Percentiles rank a stretch among this genome's conserved stretches.
Evolutionary conservation across 2,329 filamentous ascomycete species (phyloP).

Genomic region (Colletotrichum liriopes): DNA sequence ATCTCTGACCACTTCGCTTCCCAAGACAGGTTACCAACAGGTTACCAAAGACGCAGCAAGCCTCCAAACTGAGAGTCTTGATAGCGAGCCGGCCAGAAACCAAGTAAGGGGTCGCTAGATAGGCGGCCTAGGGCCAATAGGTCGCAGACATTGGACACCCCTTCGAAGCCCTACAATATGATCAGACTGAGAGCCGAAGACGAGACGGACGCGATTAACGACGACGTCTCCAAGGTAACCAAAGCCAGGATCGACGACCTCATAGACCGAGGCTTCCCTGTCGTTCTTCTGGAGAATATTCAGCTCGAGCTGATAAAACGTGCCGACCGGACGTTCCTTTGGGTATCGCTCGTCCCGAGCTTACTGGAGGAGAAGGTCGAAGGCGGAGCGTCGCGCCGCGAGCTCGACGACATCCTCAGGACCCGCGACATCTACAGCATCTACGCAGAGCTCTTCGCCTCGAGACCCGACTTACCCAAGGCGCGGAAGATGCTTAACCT

Average conservation of each 20-base stretch:
- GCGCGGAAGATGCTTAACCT: slow-evolving; percentile 43
- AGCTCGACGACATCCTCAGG: slow-evolving; percentile 40
- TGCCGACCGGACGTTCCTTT: slow-evolving; percentile 46
- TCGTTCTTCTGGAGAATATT: slow-evolving; percentile 34
- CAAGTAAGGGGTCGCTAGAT: not conserved
- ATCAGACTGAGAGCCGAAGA: not conserved
- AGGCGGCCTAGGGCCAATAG: not conserved
- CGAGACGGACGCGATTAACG: not conserved
- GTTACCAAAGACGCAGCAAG: not conserved
- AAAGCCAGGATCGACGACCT: slow-evolving; percentile 31
- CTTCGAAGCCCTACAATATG: not conserved
- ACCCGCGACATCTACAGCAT: slow-evolving; percentile 41
- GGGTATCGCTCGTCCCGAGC: slow-evolving; percentile 44
- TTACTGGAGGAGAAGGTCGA: slow-evolving; percentile 39
- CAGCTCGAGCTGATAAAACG: slow-evolving; percentile 33
- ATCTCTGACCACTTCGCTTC: not conserved
- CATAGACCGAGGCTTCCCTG: slow-evolving; percentile 31
- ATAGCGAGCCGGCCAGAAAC: not conserved
- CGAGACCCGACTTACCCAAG: slow-evolving; percentile 21
- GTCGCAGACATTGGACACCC: not conserved
- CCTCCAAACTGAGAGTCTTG: not conserved
- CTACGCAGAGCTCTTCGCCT: slow-evolving; percentile 42
- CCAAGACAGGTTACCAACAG: too few relatives aligned
- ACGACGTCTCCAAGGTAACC: not conserved
- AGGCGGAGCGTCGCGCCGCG: slow-evolving; percentile 38